Percentiles rank a stretch among this genome's conserved stretches.
Conservation (phyloP, 2,329 filamentous ascomycete genomes). For the Cercospora beticola region DNA sequence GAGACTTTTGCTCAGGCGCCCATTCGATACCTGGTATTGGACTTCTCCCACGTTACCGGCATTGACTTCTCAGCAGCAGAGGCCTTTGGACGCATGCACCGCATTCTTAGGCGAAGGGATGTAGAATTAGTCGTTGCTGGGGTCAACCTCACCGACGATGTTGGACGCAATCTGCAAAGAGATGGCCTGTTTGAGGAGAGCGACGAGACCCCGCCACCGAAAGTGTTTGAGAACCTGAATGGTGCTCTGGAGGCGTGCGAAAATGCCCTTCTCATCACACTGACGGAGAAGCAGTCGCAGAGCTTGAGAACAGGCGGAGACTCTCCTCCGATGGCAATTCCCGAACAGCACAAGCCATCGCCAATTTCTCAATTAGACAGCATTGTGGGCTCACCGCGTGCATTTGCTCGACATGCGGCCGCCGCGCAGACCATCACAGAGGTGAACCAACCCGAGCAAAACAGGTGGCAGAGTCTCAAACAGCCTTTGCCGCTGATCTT, state of each 20-base stretch:
- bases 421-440: conserved; percentile 74
- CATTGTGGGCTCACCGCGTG: conserved; percentile 71
- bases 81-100: conserved; percentile 88
- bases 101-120: conserved; percentile 72
- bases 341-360: conserved; percentile 27
- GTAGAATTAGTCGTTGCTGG: conserved; percentile 83
- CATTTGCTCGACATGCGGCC: conserved; percentile 72
- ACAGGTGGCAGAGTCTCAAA: conserved; percentile 80
- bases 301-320: conserved; percentile 47
- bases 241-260: conserved; percentile 92
- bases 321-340: conserved; percentile 44
- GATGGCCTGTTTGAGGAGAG: conserved; percentile 77
- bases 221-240: conserved; percentile 85
- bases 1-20: conserved; percentile 74
- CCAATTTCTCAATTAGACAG: conserved; percentile 29
- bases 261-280: conserved; percentile 74
- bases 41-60: conserved; percentile 84
- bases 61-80: conserved; percentile 96
- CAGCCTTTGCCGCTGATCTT: conserved; percentile 89
- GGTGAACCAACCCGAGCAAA: conserved; percentile 49
- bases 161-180: conserved; percentile 76
- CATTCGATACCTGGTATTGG: conserved; percentile 85
- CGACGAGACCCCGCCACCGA: conserved; percentile 54
- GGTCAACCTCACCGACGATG: conserved; percentile 69
- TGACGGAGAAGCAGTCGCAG: conserved; percentile 38